These are phyloP conservation scores for Scheffersomyces coipomensis DNA, from an alignment of 805 yeast species.

Conservation along the genomic window DNA sequence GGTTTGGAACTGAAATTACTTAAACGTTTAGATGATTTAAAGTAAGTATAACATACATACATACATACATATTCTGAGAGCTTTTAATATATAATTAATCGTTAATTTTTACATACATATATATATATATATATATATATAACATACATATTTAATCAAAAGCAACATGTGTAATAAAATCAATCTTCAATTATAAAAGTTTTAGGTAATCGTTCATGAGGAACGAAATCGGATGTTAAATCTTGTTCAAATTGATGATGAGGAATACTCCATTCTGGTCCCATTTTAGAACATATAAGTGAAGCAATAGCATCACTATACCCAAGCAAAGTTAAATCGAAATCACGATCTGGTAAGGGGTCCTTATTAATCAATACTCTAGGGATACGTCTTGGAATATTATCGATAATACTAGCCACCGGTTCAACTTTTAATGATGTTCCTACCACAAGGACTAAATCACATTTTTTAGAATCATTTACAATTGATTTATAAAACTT, in stretches of 20 bases:
- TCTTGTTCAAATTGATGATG: slow-evolving; percentile 11
- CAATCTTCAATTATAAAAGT: no score
- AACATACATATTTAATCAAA: neutral
- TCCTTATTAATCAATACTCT: slow-evolving; percentile 79
- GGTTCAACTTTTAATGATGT: slow-evolving; percentile 93
- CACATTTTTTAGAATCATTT: slow-evolving; percentile 67
- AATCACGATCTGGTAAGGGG: slow-evolving; percentile 70
- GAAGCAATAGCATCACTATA: slow-evolving; percentile 81
- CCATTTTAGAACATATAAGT: slow-evolving; percentile 39
- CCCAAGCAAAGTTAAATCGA: slow-evolving; percentile 76
- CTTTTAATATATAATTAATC: neutral
- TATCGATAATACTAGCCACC: slow-evolving; percentile 81
- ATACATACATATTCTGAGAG: neutral
- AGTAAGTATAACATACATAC: slow-evolving; percentile 3
- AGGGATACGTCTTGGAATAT: slow-evolving; percentile 70
- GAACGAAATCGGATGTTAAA: neutral
- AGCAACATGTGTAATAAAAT: no score
- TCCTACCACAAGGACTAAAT: slow-evolving; percentile 80
- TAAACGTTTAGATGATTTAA: slow-evolving; percentile 23
- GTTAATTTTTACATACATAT: neutral
- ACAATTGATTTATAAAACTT: slow-evolving; percentile 59
- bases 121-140: neutral
- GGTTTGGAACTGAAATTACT: slow-evolving; percentile 42
- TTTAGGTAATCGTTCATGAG: no score
- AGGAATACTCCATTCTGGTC: slow-evolving; percentile 20